These are phyloP conservation scores for maize (Zea mays) DNA, from an alignment of 176 grass and related monocot genomes.

Conservation along the genomic window DNA sequence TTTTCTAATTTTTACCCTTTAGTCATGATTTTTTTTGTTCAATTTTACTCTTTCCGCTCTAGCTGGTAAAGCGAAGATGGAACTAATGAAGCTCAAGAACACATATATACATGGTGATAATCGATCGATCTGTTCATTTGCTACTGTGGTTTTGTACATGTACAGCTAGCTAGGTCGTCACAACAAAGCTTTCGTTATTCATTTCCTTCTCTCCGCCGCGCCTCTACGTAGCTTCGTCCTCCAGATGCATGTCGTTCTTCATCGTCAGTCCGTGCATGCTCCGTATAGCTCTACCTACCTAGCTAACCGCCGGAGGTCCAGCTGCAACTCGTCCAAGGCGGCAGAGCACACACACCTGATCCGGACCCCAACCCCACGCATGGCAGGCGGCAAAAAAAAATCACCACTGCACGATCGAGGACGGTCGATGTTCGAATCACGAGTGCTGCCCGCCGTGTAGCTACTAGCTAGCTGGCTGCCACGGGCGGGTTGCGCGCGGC, in stretches of 20 bases:
- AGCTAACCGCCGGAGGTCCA: too few relatives aligned
- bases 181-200: not conserved
- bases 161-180: not conserved
- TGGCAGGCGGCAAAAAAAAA: not conserved
- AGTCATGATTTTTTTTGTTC: too few relatives aligned
- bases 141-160: not conserved
- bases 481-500: slow-evolving; percentile 46
- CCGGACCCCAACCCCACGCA: too few relatives aligned
- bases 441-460: too few relatives aligned
- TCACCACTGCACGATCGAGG: not conserved
- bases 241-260: not conserved
- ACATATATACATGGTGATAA: not conserved
- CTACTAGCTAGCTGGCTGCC: slow-evolving; percentile 33
- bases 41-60: too few relatives aligned
- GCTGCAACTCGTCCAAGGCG: not conserved
- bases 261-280: not conserved
- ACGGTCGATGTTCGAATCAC: too few relatives aligned
- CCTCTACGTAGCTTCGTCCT: not conserved
- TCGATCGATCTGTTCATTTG: not conserved
- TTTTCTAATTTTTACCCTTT: too few relatives aligned
- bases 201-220: not conserved
- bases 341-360: not conserved
- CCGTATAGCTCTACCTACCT: too few relatives aligned
- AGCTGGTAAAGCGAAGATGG: not conserved
- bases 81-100: not conserved